Evolutionary conservation across 306 rosid species (phyloP).

Genomic region (Castanopsis chinensis): DNA sequence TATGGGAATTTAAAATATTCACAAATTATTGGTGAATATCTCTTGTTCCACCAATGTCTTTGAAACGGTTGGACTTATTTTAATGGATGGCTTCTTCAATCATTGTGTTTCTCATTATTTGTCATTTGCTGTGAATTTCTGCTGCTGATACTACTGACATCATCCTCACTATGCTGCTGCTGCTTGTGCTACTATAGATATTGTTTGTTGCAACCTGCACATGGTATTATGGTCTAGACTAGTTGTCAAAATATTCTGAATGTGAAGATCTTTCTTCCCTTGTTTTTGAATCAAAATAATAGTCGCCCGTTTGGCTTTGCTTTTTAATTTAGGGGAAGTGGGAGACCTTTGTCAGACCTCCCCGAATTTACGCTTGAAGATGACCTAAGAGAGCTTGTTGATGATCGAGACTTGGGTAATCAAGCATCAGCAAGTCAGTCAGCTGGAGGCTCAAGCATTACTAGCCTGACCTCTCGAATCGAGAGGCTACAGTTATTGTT

Average conservation of each 20-base stretch:
- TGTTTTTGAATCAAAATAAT: constrained; percentile 1
- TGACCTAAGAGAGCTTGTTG: background rate
- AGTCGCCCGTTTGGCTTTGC: background rate
- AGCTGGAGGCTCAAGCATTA: too few relatives aligned
- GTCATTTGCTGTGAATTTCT: too few relatives aligned
- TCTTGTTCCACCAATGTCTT: too few relatives aligned
- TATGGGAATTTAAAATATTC: too few relatives aligned
- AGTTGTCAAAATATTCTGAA: background rate
- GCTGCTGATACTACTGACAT: too few relatives aligned
- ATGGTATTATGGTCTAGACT: background rate
- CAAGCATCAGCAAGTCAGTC: constrained; percentile 32
- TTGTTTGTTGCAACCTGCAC: background rate
- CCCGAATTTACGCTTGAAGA: background rate
- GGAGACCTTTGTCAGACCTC: constrained; percentile 14
- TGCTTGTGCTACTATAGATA: too few relatives aligned
- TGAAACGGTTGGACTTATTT: too few relatives aligned
- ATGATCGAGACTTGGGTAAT: constrained; percentile 29
- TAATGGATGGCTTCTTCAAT: too few relatives aligned
- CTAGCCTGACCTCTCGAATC: constrained; percentile 47
- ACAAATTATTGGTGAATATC: too few relatives aligned
- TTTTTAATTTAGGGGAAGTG: constrained; percentile 27
- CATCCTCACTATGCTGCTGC: too few relatives aligned
- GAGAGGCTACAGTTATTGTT: constrained; percentile 47
- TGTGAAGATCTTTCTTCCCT: background rate
- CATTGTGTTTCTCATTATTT: background rate